These are phyloP conservation scores for Coemansia sp. DNA, from an alignment of 192 early-diverging fungal genomes.

Conservation along the genomic window DNA sequence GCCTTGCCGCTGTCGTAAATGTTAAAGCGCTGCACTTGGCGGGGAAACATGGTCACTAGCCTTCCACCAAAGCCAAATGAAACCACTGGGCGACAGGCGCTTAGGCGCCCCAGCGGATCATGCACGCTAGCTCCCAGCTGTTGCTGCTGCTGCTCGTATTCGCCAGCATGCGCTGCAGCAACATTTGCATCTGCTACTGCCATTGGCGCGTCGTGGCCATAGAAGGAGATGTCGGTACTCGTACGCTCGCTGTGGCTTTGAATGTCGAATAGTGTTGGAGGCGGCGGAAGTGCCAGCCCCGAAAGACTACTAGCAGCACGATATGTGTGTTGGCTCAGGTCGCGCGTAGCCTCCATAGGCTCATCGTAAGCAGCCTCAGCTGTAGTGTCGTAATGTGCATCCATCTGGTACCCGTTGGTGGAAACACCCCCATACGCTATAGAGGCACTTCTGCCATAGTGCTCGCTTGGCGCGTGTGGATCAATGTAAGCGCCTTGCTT, in stretches of 20 bases:
- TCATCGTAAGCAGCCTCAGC: neutral
- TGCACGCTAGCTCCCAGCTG: neutral
- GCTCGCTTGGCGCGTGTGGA: neutral
- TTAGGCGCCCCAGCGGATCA: slow-evolving; percentile 33
- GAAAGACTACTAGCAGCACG: slow-evolving; percentile 17
- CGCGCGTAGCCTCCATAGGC: neutral
- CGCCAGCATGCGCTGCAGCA: neutral
- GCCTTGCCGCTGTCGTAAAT: slow-evolving; percentile 37
- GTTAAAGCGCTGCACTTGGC: slow-evolving; percentile 57
- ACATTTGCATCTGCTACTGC: neutral
- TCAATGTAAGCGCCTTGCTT: neutral
- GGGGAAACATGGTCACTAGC: slow-evolving; percentile 67
- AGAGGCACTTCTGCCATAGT: neutral
- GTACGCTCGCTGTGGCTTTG: slow-evolving; percentile 25
- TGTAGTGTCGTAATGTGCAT: neutral
- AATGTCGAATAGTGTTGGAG: slow-evolving; percentile 10
- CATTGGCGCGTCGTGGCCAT: slow-evolving; percentile 7
- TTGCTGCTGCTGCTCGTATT: slow-evolving; percentile 6
- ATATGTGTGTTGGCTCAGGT: neutral
- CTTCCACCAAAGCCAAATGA: slow-evolving; percentile 77
- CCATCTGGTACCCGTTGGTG: neutral
- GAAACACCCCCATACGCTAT: neutral
- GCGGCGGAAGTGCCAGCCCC: slow-evolving; percentile 1
- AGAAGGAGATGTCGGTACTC: slow-evolving; percentile 23
- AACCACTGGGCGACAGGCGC: slow-evolving; percentile 55